These are phyloP conservation scores for Lentinula aciculospora DNA, from an alignment of 768 basidiomycete species.

Conservation along the genomic window DNA sequence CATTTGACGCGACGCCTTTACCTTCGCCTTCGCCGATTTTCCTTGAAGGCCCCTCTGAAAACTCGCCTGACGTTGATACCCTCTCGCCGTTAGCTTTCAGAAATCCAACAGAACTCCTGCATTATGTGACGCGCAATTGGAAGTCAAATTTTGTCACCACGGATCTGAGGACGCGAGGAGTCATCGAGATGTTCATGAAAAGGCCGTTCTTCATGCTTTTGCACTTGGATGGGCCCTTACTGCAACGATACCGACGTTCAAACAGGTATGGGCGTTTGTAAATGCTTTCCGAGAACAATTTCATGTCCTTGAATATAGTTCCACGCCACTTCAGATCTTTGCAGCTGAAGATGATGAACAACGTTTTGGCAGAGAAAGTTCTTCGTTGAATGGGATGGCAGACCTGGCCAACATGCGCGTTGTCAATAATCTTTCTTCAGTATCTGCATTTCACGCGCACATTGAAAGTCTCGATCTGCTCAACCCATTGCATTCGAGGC, in stretches of 20 bases:
- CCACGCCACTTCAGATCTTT: constrained; percentile 63
- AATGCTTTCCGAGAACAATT: neutral
- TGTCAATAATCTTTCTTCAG: constrained; percentile 54
- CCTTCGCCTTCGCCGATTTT: constrained; percentile 14
- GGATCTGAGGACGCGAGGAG: constrained; percentile 51
- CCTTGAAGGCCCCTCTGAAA: neutral
- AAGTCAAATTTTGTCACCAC: constrained; percentile 71
- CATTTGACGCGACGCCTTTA: constrained; percentile 26
- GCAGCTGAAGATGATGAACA: constrained; percentile 64
- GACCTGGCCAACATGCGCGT: constrained; percentile 58
- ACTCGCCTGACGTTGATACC: constrained; percentile 18
- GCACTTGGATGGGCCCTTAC: constrained; percentile 75
- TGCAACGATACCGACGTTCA: constrained; percentile 60
- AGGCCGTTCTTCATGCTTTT: constrained; percentile 90
- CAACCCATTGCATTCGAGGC: constrained; percentile 72
- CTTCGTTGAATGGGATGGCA: constrained; percentile 28
- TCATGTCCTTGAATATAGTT: constrained; percentile 6
- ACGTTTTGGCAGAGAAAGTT: constrained; percentile 46
- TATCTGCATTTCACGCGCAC: constrained; percentile 52
- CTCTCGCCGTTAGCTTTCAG: constrained; percentile 28
- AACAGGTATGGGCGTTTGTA: constrained; percentile 32
- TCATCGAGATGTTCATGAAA: constrained; percentile 68
- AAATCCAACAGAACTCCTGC: constrained; percentile 51
- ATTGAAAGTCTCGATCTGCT: constrained; percentile 66
- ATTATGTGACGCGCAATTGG: constrained; percentile 81